Evolutionary conservation across 768 basidiomycete species (phyloP), one percentile per base, ranked within the genome.

Genomic region (Chalciporus sphaerocephalus): DNA sequence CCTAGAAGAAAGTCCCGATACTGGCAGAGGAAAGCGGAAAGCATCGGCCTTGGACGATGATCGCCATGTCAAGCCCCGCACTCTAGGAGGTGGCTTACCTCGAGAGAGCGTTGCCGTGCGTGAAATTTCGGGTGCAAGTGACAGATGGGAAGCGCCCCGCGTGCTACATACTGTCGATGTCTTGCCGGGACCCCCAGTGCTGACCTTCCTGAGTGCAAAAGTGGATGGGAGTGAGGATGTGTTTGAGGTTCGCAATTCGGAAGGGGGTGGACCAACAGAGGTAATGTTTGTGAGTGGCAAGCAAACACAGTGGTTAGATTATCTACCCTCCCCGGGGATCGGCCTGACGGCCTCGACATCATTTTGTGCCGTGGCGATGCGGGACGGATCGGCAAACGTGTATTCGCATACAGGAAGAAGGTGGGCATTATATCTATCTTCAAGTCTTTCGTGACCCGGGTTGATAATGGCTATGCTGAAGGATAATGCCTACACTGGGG

Each of bases 241-340:
- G 7, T 66, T 96, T 30, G 92, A 97, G 62, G 89, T 71, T 3
- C 71, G 79, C 40, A 97, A 99, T 70, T 74, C 81, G 6, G 86
- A 85, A 48, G 74, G 76, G 33, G 75, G 71, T 40, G 76, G 75
- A n/a, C 72, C 75, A 4, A 76, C 78, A 15, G 91, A 92, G 56
- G 74, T 97, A 13, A 67, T 77, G 6, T 81, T 81, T 47, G 67
- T 78, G 43, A 77, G 70, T 56, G 74, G 77, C 25, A 83, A 81
- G 67, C 78, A 84, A 47, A 85, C 81, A 10, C 81, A 87, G 43
- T 98, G 94, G 92, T 65, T 94, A 35, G 94, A 97, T 65, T 98
- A 88, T 66, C 57, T 95, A 7, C 81, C 87, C 1, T 79, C 78
- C 2, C 83, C 86, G 20, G 81, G 80, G n/a, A 61, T 94, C 13